Evolutionary conservation across 2,329 filamentous ascomycete species (phyloP).

Genomic region (Sporothrix variecibatus): DNA sequence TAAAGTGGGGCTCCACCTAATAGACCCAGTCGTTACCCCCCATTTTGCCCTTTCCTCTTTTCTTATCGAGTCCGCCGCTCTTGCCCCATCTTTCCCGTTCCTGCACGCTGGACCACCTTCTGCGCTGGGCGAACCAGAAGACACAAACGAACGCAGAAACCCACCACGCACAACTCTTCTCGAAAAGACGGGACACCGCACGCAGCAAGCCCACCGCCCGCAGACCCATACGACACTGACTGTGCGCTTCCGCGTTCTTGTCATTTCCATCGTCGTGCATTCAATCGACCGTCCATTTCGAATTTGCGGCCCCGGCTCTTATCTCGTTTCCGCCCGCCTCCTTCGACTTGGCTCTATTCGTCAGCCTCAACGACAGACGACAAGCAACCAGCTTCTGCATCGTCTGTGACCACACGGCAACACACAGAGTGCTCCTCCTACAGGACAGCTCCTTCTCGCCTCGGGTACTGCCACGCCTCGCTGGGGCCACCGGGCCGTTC

Average conservation of each 20-base stretch:
- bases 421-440: neutral
- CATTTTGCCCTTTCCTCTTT: neutral
- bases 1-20: neutral
- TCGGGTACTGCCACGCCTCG: neutral
- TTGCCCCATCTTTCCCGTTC: constrained; percentile 6
- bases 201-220: neutral
- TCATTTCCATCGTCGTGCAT: constrained; percentile 14
- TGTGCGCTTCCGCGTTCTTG: neutral
- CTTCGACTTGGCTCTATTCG: neutral
- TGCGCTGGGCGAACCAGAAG: neutral
- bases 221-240: neutral
- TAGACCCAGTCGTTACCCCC: neutral
- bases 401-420: neutral
- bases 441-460: neutral
- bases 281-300: neutral
- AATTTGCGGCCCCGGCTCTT: neutral
- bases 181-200: constrained; percentile 5
- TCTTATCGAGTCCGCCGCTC: constrained; percentile 11
- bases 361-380: neutral
- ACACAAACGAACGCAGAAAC: neutral
- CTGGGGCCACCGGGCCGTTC: constrained; percentile 16
- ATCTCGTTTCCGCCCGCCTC: neutral
- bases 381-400: neutral
- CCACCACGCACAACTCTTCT: neutral
- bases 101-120: neutral